Evolutionary conservation across 108 stramenopile species (phyloP).

Genomic region (Conticribra weissflogii): DNA sequence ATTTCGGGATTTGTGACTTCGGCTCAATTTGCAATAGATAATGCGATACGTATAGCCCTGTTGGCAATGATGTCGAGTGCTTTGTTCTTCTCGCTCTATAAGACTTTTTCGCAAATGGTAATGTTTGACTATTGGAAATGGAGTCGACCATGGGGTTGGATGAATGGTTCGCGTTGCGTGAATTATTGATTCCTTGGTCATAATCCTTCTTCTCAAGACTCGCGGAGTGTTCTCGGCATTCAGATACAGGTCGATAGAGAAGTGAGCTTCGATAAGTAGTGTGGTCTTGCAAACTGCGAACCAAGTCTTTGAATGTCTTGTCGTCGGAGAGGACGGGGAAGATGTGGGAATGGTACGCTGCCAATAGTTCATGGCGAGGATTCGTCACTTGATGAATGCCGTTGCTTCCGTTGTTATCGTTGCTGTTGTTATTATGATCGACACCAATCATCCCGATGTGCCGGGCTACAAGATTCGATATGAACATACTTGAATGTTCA

Average conservation of each 20-base stretch:
- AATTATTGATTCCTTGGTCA: too few species aligned
- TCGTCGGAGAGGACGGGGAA: conserved; percentile 13
- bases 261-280: neutral
- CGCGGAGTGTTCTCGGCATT: conserved; percentile 3
- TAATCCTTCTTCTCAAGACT: too few species aligned
- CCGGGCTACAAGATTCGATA: conserved; percentile 11
- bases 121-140: too few species aligned
- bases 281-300: neutral
- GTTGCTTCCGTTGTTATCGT: neutral
- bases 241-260: neutral
- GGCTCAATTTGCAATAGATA: conserved; percentile 35
- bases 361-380: neutral
- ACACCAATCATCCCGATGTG: conserved; percentile 3
- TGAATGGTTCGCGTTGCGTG: too few species aligned
- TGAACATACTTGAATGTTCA: neutral
- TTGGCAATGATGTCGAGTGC: neutral
- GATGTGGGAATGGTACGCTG: neutral
- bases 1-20: neutral
- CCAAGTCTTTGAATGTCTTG: conserved; percentile 2
- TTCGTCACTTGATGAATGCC: neutral
- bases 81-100: too few species aligned
- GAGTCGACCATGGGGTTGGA: neutral
- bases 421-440: neutral
- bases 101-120: too few species aligned
- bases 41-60: conserved; percentile 7